Conservation (phyloP, 176 grass and related monocot species). For the Zoysia pacifica region DNA sequence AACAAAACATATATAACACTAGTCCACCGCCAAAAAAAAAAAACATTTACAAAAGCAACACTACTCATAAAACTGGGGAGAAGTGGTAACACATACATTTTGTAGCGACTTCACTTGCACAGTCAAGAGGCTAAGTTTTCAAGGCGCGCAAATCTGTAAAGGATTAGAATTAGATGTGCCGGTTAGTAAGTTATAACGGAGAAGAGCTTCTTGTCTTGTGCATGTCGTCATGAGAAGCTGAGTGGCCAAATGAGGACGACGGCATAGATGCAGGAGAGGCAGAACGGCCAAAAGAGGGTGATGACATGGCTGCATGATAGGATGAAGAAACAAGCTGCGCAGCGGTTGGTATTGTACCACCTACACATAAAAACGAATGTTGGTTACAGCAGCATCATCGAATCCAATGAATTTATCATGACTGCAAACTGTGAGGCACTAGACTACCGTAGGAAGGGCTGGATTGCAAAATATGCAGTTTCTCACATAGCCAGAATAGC, state of each 20-base stretch:
- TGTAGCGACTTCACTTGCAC: not conserved
- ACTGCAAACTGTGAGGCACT: not conserved
- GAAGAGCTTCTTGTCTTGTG: slow-evolving; percentile 50
- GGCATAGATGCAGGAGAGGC: slow-evolving; percentile 15
- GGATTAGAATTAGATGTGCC: not conserved
- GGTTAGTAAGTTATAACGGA: slow-evolving; percentile 15
- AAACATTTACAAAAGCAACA: slow-evolving; percentile 30
- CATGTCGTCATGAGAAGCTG: slow-evolving; percentile 40
- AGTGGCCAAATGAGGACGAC: not conserved
- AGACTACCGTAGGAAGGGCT: not conserved
- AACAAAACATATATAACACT: not conserved
- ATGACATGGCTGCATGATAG: slow-evolving; percentile 60
- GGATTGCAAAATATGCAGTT: not conserved
- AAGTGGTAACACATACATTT: not conserved
- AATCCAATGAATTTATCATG: not conserved
- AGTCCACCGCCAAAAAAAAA: not conserved
- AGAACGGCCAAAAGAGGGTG: slow-evolving; percentile 20
- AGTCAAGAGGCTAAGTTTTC: slow-evolving; percentile 4
- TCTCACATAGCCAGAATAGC: not conserved
- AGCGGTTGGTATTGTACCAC: slow-evolving; percentile 75
- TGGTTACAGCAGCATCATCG: not conserved
- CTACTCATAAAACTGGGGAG: too few relatives aligned
- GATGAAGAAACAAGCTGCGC: slow-evolving; percentile 80
- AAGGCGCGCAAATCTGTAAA: not conserved
- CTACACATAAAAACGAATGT: slow-evolving; percentile 37